Base-by-base conservation (phyloP, 2,329 filamentous ascomycete genomes). In the Hypoxylon sp. region DNA sequence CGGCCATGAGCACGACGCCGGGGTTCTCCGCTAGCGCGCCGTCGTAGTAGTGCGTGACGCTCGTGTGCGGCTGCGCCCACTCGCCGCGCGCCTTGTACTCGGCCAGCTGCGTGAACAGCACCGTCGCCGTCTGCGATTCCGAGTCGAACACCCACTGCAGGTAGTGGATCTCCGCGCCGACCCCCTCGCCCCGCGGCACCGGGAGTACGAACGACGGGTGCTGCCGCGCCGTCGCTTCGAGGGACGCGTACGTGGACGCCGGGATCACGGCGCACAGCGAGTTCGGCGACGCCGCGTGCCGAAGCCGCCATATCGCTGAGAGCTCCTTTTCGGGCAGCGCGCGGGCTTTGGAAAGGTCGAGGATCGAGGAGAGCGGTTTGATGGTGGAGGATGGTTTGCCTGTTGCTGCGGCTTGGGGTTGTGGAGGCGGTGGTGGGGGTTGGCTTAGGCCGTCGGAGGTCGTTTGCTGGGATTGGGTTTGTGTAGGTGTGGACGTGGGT, bases 201-300 rank as follows among this genome's bases (percentile, higher is more conserved):
- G 96, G 96, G 1, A 99, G 88, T 61, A 99, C 91, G 82, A 99
- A 99, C 74, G 94, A 91, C 13, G 96, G 96, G 79, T 95, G 89
- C 57, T 84, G 84, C 71, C 89, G 89, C 13, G 95, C 96, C 2
- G 90, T 89, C 0, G 82, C 79, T 70, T 91, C 89, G 78, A 99
- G 93, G 57, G 88, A 85, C 35, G 83, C 79, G 83, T 95, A 98
- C n/a, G 91, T 92, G 1, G 86, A 79, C 2, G 91, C 80, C 0
- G 94, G 91, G 63, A 99, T 90, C 51, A 89, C 86, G 30, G 96
- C 97, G 82, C 93, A 97, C n/a, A 99, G 88, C 11, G 91, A 92
- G 70, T 89, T 86, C 0, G 90, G 84, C 72, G 92, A 90, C 14
- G 86, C 81, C 44, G 94, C 91, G 83, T 98, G 93, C 57, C 93